Evolutionary conservation across 148 eudicot species (phyloP).

Genomic region (Cornus florida): DNA sequence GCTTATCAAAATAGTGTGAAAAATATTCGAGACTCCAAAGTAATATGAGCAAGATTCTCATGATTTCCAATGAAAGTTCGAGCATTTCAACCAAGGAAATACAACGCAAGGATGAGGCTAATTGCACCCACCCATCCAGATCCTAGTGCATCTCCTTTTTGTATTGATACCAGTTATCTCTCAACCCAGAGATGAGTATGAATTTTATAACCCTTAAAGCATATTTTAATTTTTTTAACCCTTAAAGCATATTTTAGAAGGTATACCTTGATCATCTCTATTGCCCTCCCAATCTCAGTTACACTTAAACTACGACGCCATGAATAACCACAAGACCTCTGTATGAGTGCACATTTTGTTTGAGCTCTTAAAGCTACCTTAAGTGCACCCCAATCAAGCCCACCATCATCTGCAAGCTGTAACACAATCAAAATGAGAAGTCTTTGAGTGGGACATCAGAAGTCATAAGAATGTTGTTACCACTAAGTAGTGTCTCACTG

Average conservation of each 20-base stretch:
- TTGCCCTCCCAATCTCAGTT: constrained; percentile 76
- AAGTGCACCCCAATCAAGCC: constrained; percentile 81
- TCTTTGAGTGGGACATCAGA: background rate
- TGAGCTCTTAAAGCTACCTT: constrained; percentile 58
- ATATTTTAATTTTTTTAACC: background rate
- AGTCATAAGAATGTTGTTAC: constrained; percentile 1
- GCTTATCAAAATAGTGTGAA: background rate
- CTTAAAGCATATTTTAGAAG: background rate
- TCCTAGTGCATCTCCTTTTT: background rate
- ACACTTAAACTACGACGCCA: constrained; percentile 96
- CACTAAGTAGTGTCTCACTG: constrained; percentile 41
- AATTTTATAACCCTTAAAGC: background rate
- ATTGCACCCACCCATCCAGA: background rate
- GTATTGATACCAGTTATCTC: background rate
- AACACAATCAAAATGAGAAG: constrained; percentile 6
- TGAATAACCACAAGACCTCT: constrained; percentile 96
- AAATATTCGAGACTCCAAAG: background rate
- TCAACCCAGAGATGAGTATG: background rate
- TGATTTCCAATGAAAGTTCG: background rate
- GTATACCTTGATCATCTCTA: constrained; percentile 74
- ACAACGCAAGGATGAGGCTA: background rate
- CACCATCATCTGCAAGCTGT: constrained; percentile 86
- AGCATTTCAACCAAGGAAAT: background rate
- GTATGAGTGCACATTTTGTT: constrained; percentile 95
- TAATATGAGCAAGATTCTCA: background rate